Conservation (phyloP, 2,329 filamentous ascomycete species). For the Colletotrichum gigasporum region DNA sequence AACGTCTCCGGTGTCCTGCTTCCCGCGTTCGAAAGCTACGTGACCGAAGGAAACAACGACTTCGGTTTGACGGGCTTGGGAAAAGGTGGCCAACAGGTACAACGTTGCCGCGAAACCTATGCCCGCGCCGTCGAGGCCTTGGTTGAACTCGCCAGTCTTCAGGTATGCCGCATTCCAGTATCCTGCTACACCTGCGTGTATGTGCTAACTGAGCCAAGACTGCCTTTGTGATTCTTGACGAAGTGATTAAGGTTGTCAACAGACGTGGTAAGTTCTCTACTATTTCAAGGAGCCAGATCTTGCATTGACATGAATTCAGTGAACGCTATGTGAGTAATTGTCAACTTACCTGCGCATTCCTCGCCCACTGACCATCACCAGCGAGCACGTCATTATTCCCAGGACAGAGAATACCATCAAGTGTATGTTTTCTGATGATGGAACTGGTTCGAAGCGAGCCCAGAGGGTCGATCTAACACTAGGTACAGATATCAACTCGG, state of each 20-base stretch:
- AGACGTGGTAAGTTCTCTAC: constrained; percentile 73
- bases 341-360: too few relatives aligned
- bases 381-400: constrained; percentile 95
- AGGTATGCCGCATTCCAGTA: constrained; percentile 55
- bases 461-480: constrained; percentile 14
- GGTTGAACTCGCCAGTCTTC: constrained; percentile 92
- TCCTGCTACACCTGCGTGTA: not conserved
- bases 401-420: constrained; percentile 99
- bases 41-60: constrained; percentile 89
- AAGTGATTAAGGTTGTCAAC: constrained; percentile 99
- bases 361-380: constrained; percentile 44
- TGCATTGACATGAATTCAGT: constrained; percentile 59
- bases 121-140: constrained; percentile 94
- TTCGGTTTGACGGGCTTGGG: constrained; percentile 95
- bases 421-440: constrained; percentile 74
- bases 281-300: not conserved
- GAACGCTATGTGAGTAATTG: constrained; percentile 80
- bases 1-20: constrained; percentile 97
- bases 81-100: constrained; percentile 97
- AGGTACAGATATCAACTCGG: constrained; percentile 88
- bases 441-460: too few relatives aligned
- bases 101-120: constrained; percentile 95
- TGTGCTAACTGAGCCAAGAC: constrained; percentile 62
- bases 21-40: constrained; percentile 91
- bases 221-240: constrained; percentile 96